These are phyloP conservation scores for Chalciporus sphaerocephalus DNA, from an alignment of 768 basidiomycete species.

Conservation along the genomic window DNA sequence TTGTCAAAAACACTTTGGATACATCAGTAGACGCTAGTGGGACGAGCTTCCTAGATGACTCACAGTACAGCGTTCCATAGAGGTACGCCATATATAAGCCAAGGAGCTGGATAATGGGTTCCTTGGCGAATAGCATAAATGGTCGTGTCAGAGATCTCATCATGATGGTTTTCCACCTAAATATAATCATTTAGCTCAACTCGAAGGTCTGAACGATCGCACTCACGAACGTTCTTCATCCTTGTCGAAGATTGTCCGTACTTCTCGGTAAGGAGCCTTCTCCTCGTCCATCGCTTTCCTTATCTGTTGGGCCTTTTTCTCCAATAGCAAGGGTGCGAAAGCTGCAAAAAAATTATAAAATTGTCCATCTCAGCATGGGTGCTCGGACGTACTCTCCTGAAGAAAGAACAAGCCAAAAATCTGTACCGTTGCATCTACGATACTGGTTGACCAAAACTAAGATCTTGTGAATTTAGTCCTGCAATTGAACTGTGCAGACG, in stretches of 20 bases:
- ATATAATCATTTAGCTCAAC: neutral
- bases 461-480: too few species aligned
- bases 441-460: conserved; percentile 65
- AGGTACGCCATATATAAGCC: conserved; percentile 67
- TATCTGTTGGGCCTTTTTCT: conserved; percentile 49
- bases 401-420: conserved; percentile 52
- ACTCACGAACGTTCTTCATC: conserved; percentile 42
- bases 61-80: conserved; percentile 58
- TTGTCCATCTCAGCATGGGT: too few species aligned
- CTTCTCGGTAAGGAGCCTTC: conserved; percentile 34
- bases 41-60: too few species aligned
- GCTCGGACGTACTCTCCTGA: too few species aligned
- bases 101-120: conserved; percentile 66
- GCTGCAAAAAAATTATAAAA: too few species aligned
- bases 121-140: conserved; percentile 53
- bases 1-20: conserved; percentile 68
- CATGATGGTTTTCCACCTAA: conserved; percentile 52
- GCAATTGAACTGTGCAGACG: conserved; percentile 17
- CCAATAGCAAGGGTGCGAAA: conserved; percentile 34
- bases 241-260: conserved; percentile 48
- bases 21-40: too few species aligned
- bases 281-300: conserved; percentile 44
- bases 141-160: conserved; percentile 58
- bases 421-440: conserved; percentile 53
- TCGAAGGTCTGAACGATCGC: neutral